Percentiles rank a stretch among this genome's conserved stretches.
Conservation (phyloP, 805 yeast genomes). For the Lipomyces orientalis region DNA sequence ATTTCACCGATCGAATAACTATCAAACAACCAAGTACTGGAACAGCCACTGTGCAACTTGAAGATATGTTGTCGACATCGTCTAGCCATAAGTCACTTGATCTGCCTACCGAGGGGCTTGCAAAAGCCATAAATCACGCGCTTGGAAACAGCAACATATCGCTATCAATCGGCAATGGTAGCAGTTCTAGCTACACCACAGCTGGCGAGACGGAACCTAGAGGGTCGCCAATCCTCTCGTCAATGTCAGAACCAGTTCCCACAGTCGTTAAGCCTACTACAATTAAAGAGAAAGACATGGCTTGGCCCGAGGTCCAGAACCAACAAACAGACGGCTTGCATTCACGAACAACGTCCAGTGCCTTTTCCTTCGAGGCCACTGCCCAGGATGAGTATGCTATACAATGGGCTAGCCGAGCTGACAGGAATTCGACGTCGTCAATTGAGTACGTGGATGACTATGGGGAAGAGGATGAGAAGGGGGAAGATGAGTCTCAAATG, state of each 20-base stretch:
- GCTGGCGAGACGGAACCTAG: background rate
- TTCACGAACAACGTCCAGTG: constrained; percentile 16
- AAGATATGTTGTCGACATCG: background rate
- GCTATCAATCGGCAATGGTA: background rate
- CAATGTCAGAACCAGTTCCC: background rate
- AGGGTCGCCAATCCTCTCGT: background rate
- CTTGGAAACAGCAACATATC: background rate
- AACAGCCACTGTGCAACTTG: background rate
- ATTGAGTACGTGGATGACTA: constrained; percentile 30
- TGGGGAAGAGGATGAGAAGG: constrained; percentile 16
- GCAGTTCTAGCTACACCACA: background rate
- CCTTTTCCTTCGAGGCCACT: constrained; percentile 20
- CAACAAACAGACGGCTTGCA: background rate
- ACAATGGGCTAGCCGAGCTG: constrained; percentile 20
- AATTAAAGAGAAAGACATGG: background rate
- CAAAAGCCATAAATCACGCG: background rate
- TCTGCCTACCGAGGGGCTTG: background rate
- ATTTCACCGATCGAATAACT: background rate
- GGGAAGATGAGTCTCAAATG: constrained; percentile 2
- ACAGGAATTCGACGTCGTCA: constrained; percentile 26
- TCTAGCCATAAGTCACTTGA: background rate
- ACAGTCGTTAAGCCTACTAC: background rate
- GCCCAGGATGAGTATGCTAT: constrained; percentile 24
- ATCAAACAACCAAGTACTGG: background rate
- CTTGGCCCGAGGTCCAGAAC: background rate